A percentile compares a stretch with the other conserved stretches of the same genome.
These are phyloP conservation scores for Apiosordaria backusii DNA, from an alignment of 495 filamentous ascomycete genomes.

Conservation along the genomic window DNA sequence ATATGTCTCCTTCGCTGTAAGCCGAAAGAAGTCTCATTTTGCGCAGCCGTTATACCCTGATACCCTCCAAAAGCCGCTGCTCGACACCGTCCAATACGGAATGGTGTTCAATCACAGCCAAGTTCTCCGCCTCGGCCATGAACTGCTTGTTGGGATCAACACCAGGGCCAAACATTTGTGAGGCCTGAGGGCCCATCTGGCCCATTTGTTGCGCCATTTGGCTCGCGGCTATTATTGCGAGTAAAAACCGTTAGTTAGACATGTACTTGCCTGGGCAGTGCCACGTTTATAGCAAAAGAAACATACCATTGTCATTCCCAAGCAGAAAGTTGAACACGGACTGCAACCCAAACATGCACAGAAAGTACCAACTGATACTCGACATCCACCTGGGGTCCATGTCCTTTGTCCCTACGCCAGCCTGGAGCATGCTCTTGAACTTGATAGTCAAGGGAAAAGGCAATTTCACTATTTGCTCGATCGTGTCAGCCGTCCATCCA, in stretches of 20 bases:
- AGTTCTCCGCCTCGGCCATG: slow-evolving; percentile 83
- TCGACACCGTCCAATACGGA: slow-evolving; percentile 86
- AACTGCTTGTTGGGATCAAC: slow-evolving; percentile 95
- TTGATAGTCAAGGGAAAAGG: slow-evolving; percentile 96
- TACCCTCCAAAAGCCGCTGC: slow-evolving; percentile 65
- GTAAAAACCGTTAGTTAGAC: background rate
- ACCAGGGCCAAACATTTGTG: slow-evolving; percentile 84
- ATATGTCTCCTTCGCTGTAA: background rate
- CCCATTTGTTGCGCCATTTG: slow-evolving; percentile 95
- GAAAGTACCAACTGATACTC: slow-evolving; percentile 96
- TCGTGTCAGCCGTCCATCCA: slow-evolving; percentile 11
- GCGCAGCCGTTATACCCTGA: slow-evolving; percentile 37
- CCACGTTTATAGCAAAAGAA: background rate
- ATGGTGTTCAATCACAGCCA: slow-evolving; percentile 90
- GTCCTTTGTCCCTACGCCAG: slow-evolving; percentile 90
- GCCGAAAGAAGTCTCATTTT: background rate
- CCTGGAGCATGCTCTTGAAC: slow-evolving; percentile 99
- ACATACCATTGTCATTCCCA: slow-evolving; percentile 88
- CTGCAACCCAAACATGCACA: slow-evolving; percentile 93
- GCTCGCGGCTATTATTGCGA: slow-evolving; percentile 65
- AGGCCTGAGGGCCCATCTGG: slow-evolving; percentile 63
- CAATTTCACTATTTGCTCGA: slow-evolving; percentile 74
- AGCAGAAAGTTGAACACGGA: slow-evolving; percentile 97
- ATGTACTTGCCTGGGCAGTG: background rate
- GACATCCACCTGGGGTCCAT: slow-evolving; percentile 98